These are phyloP conservation scores for Chaetomium tenue DNA, from an alignment of 495 filamentous ascomycete genomes.

Conservation along the genomic window DNA sequence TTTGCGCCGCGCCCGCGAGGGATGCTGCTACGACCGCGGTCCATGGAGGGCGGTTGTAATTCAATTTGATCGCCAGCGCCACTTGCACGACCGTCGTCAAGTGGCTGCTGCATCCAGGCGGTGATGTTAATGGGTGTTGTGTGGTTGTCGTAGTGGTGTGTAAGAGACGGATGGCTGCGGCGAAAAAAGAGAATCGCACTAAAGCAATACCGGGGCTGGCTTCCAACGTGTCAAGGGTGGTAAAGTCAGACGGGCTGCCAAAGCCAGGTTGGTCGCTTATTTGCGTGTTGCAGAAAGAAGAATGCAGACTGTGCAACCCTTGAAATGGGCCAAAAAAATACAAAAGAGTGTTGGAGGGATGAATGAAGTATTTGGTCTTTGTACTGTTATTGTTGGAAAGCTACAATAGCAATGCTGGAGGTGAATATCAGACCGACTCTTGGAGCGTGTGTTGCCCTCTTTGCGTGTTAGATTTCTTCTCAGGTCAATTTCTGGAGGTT, in stretches of 20 bases:
- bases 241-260: slow-evolving; percentile 20
- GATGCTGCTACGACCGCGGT: slow-evolving; percentile 31
- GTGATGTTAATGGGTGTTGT: not conserved
- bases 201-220: slow-evolving; percentile 18
- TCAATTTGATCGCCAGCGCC: slow-evolving; percentile 21
- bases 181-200: slow-evolving; percentile 39
- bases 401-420: slow-evolving; percentile 4
- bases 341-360: not conserved
- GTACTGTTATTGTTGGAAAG: slow-evolving; percentile 11
- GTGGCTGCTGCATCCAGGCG: slow-evolving; percentile 15
- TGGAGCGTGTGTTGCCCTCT: slow-evolving; percentile 6
- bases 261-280: slow-evolving; percentile 9
- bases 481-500: slow-evolving; percentile 38
- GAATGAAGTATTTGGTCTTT: not conserved
- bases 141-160: slow-evolving; percentile 9
- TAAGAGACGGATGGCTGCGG: slow-evolving; percentile 25
- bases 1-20: slow-evolving; percentile 36
- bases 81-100: slow-evolving; percentile 5
- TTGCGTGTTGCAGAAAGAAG: not conserved
- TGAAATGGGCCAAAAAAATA: not conserved
- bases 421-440: slow-evolving; percentile 25
- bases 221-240: slow-evolving; percentile 40
- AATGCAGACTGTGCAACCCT: not conserved
- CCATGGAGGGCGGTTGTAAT: slow-evolving; percentile 30
- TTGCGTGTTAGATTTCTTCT: slow-evolving; percentile 39